Percentiles rank a stretch among this genome's conserved stretches.
Conservation (phyloP, 345 rosid species). For the Melaleuca alternifolia region DNA sequence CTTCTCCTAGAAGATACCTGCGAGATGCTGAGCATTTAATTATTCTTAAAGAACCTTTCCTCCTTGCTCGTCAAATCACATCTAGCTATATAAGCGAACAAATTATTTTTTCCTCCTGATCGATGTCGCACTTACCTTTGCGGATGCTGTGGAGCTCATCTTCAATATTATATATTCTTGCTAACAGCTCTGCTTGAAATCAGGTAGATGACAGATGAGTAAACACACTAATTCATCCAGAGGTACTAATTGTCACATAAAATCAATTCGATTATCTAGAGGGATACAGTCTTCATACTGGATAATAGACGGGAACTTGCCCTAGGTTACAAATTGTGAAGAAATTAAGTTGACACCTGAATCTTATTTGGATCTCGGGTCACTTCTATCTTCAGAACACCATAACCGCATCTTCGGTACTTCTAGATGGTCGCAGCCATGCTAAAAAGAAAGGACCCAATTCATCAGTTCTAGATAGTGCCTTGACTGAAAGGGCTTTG, state of each 20-base stretch:
- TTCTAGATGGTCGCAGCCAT: background rate
- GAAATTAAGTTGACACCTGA: conserved; percentile 16
- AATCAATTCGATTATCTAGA: background rate
- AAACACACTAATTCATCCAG: background rate
- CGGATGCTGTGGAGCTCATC: conserved; percentile 34
- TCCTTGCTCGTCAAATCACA: background rate
- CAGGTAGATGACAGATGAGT: background rate
- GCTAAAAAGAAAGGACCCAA: background rate
- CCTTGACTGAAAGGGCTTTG: background rate
- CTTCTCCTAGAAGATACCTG: conserved; percentile 48
- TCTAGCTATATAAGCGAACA: background rate
- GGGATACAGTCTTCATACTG: background rate
- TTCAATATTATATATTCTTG: conserved; percentile 60
- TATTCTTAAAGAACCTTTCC: background rate
- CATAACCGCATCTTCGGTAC: background rate
- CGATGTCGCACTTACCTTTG: conserved; percentile 33
- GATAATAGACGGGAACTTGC: background rate
- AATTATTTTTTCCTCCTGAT: background rate
- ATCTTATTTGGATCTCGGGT: conserved; percentile 32
- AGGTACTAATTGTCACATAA: background rate
- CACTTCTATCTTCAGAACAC: conserved; percentile 10
- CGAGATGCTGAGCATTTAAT: background rate
- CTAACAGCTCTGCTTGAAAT: conserved; percentile 31
- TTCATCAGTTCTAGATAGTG: background rate
- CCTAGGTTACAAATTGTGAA: background rate